Percentiles rank a stretch among this genome's conserved stretches.
Evolutionary conservation across 2,329 filamentous ascomycete genomes (phyloP).

Genomic region (Cryphonectria parasitica): DNA sequence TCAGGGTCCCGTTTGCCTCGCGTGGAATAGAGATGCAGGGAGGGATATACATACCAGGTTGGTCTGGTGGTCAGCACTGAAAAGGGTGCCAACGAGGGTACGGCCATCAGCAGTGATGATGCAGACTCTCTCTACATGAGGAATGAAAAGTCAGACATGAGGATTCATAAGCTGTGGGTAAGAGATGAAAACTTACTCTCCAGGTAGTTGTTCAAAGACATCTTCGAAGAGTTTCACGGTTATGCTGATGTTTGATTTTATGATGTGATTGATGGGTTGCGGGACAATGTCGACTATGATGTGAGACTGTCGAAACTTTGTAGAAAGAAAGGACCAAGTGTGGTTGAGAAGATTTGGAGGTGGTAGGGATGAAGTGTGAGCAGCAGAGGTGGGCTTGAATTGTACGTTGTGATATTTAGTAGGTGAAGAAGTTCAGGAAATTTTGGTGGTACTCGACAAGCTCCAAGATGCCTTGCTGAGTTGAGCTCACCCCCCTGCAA

Average conservation of each 20-base stretch:
- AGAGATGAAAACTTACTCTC: constrained; percentile 36
- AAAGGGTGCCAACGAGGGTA: constrained; percentile 79
- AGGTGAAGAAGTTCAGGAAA: constrained; percentile 18
- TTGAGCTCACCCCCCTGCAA: constrained; percentile 26
- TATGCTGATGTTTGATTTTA: neutral
- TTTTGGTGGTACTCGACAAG: constrained; percentile 17
- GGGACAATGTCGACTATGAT: neutral
- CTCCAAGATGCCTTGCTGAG: constrained; percentile 3
- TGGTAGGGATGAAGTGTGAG: neutral
- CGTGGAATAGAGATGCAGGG: neutral
- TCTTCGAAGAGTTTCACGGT: constrained; percentile 22
- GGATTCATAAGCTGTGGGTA: neutral
- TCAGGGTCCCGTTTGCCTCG: neutral
- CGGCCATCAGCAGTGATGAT: constrained; percentile 92
- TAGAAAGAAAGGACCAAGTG: neutral
- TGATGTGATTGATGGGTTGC: constrained; percentile 6
- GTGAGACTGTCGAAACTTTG: neutral
- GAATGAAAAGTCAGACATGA: neutral
- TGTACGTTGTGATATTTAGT: constrained; percentile 2
- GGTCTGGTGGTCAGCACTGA: constrained; percentile 87
- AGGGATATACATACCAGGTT: constrained; percentile 67
- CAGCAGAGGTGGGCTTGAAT: neutral
- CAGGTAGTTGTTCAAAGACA: constrained; percentile 39
- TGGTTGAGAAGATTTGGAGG: no score
- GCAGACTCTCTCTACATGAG: constrained; percentile 76